Base-by-base conservation (phyloP, 805 yeast species). In the Candida piceae region DNA sequence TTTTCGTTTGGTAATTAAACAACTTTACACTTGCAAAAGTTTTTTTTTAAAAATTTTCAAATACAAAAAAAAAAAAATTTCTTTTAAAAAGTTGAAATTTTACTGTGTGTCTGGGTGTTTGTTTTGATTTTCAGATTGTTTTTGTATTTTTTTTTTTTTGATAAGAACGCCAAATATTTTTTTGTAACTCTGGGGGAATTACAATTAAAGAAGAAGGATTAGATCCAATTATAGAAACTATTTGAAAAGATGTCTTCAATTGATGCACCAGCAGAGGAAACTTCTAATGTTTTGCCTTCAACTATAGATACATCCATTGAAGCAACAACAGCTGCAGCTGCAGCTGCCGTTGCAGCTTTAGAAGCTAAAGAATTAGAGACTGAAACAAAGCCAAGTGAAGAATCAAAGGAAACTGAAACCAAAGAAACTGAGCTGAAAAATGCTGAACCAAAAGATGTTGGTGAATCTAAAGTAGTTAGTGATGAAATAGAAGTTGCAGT, bases 241-340 rank as follows among this genome's bases (percentile, higher is more conserved):
- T 26, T 26, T 26, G 29, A 11, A 12, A 4, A 6, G 16, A 26
- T 26, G 29, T 26, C 29, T 15, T n/a, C 29, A 16, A 16, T 21
- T 21, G 46, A 42, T 22, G n/a, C n/a, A n/a, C n/a, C 22, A 20
- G 29, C 7, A 13, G 29, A 26, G 4, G 17, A 26, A 5, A 4
- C 29, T 6, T 26, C 39, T n/a, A 46, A 38, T 30, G 47, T 41
- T 35, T 28, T 12, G 16, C 32, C 15, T 32, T 15, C 42, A 5
- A 31, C 35, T 3, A 34, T 32, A 11, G 31, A 33, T 3, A 34
- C 38, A 5, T 40, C 43, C 2, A 37, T 34, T 9, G 36, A 19
- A 6, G 41, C 41, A 19, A 35, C 39, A 4, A 31, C 32, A 16
- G 39, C 39, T 16, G 41, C 41, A 2, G 39, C 44, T 16, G 35